Evolutionary conservation across 31 red algal species (phyloP).

Genomic region (Odonthalia washingtoniensis): DNA sequence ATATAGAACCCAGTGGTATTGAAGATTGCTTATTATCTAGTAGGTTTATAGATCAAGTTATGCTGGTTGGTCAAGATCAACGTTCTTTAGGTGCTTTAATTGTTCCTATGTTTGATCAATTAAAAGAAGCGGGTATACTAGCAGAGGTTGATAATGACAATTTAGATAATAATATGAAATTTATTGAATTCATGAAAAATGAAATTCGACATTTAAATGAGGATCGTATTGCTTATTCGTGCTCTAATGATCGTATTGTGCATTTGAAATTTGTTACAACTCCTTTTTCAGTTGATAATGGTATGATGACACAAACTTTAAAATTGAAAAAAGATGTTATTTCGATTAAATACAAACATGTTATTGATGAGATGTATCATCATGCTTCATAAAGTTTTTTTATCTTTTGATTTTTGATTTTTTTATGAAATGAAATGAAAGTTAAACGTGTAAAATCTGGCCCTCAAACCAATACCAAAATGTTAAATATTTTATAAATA

Average conservation of each 20-base stretch:
- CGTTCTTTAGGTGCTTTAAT: slow-evolving; percentile 82
- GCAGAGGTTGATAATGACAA: slow-evolving; percentile 47
- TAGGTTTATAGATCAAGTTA: slow-evolving; percentile 89
- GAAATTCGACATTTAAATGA: slow-evolving; percentile 56
- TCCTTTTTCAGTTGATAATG: slow-evolving; percentile 96
- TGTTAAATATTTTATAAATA: too few species aligned
- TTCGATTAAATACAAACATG: slow-evolving; percentile 51
- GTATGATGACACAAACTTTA: slow-evolving; percentile 96
- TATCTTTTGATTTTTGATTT: slow-evolving; percentile 12
- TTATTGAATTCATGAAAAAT: slow-evolving; percentile 26
- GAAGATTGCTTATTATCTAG: slow-evolving; percentile 81
- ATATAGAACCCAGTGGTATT: slow-evolving; percentile 89
- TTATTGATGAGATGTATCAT: slow-evolving; percentile 78
- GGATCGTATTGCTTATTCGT: slow-evolving; percentile 54
- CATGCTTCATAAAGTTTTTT: too few species aligned
- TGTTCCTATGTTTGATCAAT: slow-evolving; percentile 74
- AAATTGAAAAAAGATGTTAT: slow-evolving; percentile 92
- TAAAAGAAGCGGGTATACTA: slow-evolving; percentile 55
- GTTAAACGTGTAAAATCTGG: too few species aligned
- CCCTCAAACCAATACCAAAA: too few species aligned
- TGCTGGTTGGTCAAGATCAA: slow-evolving; percentile 98
- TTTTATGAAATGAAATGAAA: too few species aligned
- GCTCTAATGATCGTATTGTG: slow-evolving; percentile 63
- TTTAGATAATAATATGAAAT: slow-evolving; percentile 19
- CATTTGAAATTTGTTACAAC: slow-evolving; percentile 65